Evolutionary conservation across 495 filamentous ascomycete species (phyloP), one percentile per base, ranked within the genome.

Genomic region (Neurospora pannonica): DNA sequence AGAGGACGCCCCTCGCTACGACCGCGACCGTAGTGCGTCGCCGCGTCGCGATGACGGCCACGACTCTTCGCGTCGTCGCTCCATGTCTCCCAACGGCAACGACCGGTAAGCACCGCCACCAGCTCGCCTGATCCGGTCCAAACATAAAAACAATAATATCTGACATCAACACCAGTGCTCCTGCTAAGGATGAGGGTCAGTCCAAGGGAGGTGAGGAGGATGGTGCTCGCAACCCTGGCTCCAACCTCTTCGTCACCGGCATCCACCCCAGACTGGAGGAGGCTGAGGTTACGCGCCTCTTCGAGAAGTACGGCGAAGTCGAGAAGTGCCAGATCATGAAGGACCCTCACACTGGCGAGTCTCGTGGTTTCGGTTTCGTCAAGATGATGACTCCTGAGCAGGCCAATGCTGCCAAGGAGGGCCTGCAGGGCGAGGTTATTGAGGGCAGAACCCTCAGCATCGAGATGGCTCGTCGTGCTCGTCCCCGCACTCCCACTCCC

Each of bases 261-360:
- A 99, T 99, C 78, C 94, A 98, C 82, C 96, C 96, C 48, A 93
- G 94, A 83, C 90, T 99, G 75, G 91, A 91, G 67, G 96, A 99
- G 83, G 87, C 90, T 15, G 96, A 97, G 76, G 93, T 99, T 72
- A 91, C 93, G 54, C 93, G 93, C 83, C 91, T 99, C 54, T 99
- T 98, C 79, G 94, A 97, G 85, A 99, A 98, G 85, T 98, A 97
- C 77, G 96, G 96, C 77, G 93, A 95, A 82, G 96, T 99, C 40
- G 95, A 98, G 85, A 98, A 97, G 85, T 98, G 95, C 86, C 96
- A 97, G 78, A 99, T 99, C 87, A 98, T 99, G 97, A 88, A 94
- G 79, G 97, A 98, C 82, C 96, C 96, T 73, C 97, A 98, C 83
- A 95, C 92, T 77, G 95, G 97, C 85, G 97, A 98, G 84, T 97